phyloP scores from a whole-genome alignment of 2,329 filamentous ascomycete species.

The Byssothecium circinans region DNA sequence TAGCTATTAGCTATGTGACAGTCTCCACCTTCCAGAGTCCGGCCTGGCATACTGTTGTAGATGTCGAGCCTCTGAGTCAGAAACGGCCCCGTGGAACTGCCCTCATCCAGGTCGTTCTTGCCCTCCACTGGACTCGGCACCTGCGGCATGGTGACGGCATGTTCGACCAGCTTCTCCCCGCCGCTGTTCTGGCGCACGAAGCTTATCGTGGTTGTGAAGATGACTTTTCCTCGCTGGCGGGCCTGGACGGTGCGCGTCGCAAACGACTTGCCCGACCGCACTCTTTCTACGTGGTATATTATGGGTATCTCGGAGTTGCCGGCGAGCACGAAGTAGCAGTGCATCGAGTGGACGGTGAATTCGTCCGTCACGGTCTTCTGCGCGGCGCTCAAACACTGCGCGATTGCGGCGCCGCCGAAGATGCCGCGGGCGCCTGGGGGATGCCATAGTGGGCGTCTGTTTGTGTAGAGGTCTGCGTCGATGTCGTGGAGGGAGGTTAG shows the following conservation, averaged over 20 bases:
- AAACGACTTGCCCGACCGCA: conserved; percentile 87
- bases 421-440: conserved; percentile 89
- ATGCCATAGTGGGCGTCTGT: conserved; percentile 88
- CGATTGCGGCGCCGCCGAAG: conserved; percentile 90
- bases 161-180: conserved; percentile 61
- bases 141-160: conserved; percentile 57
- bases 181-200: conserved; percentile 72
- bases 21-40: neutral
- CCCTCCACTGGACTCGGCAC: conserved; percentile 50
- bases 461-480: conserved; percentile 88
- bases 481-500: conserved; percentile 77
- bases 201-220: conserved; percentile 93
- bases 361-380: conserved; percentile 80
- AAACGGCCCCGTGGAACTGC: conserved; percentile 53
- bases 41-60: conserved; percentile 50
- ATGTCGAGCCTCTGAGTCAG: conserved; percentile 60
- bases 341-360: conserved; percentile 92
- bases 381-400: conserved; percentile 84
- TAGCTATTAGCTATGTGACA: conserved; percentile 14
- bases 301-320: conserved; percentile 84
- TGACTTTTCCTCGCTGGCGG: conserved; percentile 80
- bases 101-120: conserved; percentile 35
- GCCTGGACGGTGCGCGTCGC: conserved; percentile 96
- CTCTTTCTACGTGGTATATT: conserved; percentile 91
- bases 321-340: conserved; percentile 97